Conservation (phyloP, 78 protist species). For the Tieghemostelium lacteum region DNA sequence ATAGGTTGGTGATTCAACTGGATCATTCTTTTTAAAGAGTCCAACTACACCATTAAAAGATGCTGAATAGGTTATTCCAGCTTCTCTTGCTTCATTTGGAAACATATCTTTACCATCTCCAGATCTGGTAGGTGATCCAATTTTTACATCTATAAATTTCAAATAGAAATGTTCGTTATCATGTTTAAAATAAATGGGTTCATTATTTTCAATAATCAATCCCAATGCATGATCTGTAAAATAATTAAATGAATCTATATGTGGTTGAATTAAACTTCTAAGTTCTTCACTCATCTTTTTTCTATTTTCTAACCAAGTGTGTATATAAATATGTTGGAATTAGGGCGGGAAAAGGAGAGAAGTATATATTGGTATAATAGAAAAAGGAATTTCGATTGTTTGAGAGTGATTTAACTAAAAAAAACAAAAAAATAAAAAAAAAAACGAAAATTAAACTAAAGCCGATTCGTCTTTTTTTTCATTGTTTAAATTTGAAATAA, state of each 20-base stretch:
- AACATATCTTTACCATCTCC: background rate
- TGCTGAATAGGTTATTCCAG: conserved; percentile 5
- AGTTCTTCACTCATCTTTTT: conserved; percentile 53
- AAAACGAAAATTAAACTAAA: too few relatives aligned
- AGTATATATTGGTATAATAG: background rate
- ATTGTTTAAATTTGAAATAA: too few relatives aligned
- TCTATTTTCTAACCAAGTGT: background rate
- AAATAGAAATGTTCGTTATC: background rate
- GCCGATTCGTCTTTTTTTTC: too few relatives aligned
- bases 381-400: too few relatives aligned
- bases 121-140: background rate
- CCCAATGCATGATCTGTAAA: conserved; percentile 50
- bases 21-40: background rate
- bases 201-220: background rate
- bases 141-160: background rate
- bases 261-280: conserved; percentile 54
- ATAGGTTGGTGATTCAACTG: background rate
- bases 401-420: too few relatives aligned
- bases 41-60: conserved; percentile 15
- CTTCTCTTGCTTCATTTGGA: conserved; percentile 39
- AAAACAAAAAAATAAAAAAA: too few relatives aligned
- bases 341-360: background rate
- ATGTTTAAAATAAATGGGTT: conserved; percentile 40
- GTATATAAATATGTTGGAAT: background rate
- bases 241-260: conserved; percentile 73